Percentiles rank a stretch among this genome's conserved stretches.
Evolutionary conservation across 371 early-diverging fungal genomes (phyloP).

Genomic region (Haplosporangium sp.): DNA sequence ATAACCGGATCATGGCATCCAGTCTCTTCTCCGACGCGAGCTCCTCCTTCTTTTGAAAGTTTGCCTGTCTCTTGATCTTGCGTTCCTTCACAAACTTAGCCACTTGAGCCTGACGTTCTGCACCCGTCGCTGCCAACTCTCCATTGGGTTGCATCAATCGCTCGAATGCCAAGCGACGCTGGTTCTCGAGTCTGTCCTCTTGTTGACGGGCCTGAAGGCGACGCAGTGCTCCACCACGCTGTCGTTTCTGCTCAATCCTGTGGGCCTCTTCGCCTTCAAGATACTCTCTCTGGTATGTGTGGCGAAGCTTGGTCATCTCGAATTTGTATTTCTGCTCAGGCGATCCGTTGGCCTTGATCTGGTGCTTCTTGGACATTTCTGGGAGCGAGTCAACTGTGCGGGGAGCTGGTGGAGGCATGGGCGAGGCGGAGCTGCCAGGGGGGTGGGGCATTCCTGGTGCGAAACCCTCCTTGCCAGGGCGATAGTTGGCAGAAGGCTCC

Average conservation of each 20-base stretch:
- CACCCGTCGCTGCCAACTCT: slow-evolving; percentile 18
- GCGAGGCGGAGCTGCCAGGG: slow-evolving; percentile 44
- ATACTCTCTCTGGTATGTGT: slow-evolving; percentile 43
- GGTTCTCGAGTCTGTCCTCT: slow-evolving; percentile 38
- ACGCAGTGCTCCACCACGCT: slow-evolving; percentile 37
- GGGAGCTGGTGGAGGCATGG: slow-evolving; percentile 40
- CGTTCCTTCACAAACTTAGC: slow-evolving; percentile 42
- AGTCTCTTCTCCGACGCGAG: slow-evolving; percentile 52
- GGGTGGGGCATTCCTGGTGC: slow-evolving; percentile 56
- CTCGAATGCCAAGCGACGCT: slow-evolving; percentile 37
- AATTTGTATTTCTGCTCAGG: slow-evolving; percentile 43
- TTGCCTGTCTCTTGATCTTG: slow-evolving; percentile 33
- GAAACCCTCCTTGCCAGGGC: slow-evolving; percentile 53
- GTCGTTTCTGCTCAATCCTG: slow-evolving; percentile 22
- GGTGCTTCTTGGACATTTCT: slow-evolving; percentile 51
- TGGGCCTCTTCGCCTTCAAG: slow-evolving; percentile 18
- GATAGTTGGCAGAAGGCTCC: slow-evolving; percentile 50
- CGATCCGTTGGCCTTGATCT: slow-evolving; percentile 32
- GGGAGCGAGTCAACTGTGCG: slow-evolving; percentile 49
- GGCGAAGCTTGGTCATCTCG: slow-evolving; percentile 54
- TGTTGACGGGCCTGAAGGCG: slow-evolving; percentile 34
- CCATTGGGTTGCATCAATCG: slow-evolving; percentile 40
- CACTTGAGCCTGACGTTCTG: slow-evolving; percentile 35
- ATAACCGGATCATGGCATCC: slow-evolving; percentile 58
- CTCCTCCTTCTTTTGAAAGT: slow-evolving; percentile 33